A percentile compares a stretch with the other conserved stretches of the same genome.
Conservation (phyloP, 2,329 filamentous ascomycete species). For the Massarina eburnea region DNA sequence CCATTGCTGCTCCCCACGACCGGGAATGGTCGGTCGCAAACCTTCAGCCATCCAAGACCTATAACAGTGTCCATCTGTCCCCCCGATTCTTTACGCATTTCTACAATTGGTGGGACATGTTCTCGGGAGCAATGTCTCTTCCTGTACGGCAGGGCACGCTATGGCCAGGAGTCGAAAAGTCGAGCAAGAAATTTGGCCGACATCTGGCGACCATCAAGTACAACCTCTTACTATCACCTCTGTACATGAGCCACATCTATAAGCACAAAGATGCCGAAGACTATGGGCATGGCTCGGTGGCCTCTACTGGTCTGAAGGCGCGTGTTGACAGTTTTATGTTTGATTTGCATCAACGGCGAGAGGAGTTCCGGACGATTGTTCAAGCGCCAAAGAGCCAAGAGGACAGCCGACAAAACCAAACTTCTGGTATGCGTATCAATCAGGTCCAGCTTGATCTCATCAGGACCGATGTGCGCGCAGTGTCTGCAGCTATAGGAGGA, state of each 20-base stretch:
- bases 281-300: constrained; percentile 74
- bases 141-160: constrained; percentile 89
- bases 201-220: constrained; percentile 99
- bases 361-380: constrained; percentile 83
- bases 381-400: constrained; percentile 60
- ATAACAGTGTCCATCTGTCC: constrained; percentile 93
- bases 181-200: constrained; percentile 96
- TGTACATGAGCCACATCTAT: constrained; percentile 96
- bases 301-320: constrained; percentile 94
- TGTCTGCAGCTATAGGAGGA: constrained; percentile 85
- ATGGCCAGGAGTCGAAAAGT: constrained; percentile 92
- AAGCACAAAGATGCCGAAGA: constrained; percentile 97
- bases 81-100: constrained; percentile 98
- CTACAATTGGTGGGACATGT: constrained; percentile 96
- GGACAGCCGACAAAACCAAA: constrained; percentile 73
- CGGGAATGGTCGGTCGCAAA: constrained; percentile 82
- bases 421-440: constrained; percentile 93
- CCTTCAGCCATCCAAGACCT: constrained; percentile 77
- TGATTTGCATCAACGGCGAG: constrained; percentile 89
- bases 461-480: constrained; percentile 86
- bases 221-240: constrained; percentile 83
- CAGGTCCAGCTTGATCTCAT: constrained; percentile 90
- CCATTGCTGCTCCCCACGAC: constrained; percentile 82
- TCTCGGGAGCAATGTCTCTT: constrained; percentile 90
- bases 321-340: constrained; percentile 96